Conservation (phyloP, 1,139 yeast genomes). For the Sugiyamaella neomexicana region DNA sequence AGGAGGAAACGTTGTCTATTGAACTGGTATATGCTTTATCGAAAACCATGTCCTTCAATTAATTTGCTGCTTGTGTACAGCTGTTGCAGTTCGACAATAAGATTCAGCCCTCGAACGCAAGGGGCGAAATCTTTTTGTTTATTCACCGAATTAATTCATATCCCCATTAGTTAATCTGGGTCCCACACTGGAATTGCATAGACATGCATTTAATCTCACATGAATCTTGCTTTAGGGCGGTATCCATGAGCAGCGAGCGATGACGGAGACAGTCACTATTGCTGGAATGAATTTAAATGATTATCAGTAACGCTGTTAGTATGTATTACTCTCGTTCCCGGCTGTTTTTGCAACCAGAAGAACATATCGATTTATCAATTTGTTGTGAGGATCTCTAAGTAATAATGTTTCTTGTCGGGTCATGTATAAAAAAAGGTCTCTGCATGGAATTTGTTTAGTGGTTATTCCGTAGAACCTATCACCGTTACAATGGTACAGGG, state of each 20-base stretch:
- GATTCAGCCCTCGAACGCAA: neutral
- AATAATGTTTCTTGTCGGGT: neutral
- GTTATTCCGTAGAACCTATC: too few relatives aligned
- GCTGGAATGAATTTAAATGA: too few relatives aligned
- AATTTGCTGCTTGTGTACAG: neutral
- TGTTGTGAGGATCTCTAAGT: too few relatives aligned
- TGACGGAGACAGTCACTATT: too few relatives aligned
- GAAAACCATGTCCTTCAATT: neutral
- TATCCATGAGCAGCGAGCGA: too few relatives aligned
- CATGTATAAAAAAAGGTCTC: neutral
- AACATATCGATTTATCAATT: too few relatives aligned
- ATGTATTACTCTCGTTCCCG: too few relatives aligned
- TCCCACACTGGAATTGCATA: conserved; percentile 8
- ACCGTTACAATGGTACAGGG: too few relatives aligned
- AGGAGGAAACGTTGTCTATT: neutral
- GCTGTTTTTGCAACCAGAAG: too few relatives aligned
- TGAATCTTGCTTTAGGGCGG: conserved; percentile 3
- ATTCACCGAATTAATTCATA: neutral
- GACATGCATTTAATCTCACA: conserved; percentile 10
- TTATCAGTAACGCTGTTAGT: too few relatives aligned
- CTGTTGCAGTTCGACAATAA: neutral
- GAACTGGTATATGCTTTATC: neutral
- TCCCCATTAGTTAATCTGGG: conserved; percentile 8
- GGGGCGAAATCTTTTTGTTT: neutral
- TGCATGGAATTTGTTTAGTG: neutral